Evolutionary conservation across 805 yeast species (phyloP).

Genomic region (Metschnikowia lochheadii): DNA sequence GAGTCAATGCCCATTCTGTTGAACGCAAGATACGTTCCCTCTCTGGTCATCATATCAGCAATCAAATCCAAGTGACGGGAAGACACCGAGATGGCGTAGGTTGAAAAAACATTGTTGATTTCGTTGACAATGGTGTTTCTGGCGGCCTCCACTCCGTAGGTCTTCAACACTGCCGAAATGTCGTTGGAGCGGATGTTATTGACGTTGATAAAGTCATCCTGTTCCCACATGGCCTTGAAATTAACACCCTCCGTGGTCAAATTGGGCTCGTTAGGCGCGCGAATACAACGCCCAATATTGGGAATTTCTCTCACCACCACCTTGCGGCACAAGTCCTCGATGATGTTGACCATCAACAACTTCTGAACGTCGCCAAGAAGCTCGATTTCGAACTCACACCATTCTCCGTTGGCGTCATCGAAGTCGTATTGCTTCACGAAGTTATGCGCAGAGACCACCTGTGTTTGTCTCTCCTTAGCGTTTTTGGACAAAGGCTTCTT

Average conservation of each 20-base stretch:
- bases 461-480: conserved; percentile 83
- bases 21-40: conserved; percentile 94
- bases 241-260: conserved; percentile 97
- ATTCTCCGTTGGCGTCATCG: conserved; percentile 81
- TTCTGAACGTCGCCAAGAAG: conserved; percentile 84
- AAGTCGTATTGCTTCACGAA: conserved; percentile 78
- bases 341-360: conserved; percentile 92
- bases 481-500: conserved; percentile 41
- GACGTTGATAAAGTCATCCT: conserved; percentile 86
- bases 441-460: conserved; percentile 68
- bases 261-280: conserved; percentile 55
- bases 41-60: conserved; percentile 99
- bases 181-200: conserved; percentile 90
- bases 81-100: conserved; percentile 91
- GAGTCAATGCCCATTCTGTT: conserved; percentile 98
- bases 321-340: conserved; percentile 85
- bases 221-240: conserved; percentile 97
- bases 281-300: conserved; percentile 87
- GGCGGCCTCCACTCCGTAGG: conserved; percentile 99
- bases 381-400: conserved; percentile 90
- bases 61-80: conserved; percentile 92
- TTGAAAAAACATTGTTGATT: conserved; percentile 91
- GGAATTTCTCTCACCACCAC: conserved; percentile 93
- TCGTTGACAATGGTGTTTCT: conserved; percentile 95
- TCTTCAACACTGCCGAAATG: conserved; percentile 79